Conservation (phyloP, 176 grass and related monocot species). For the Raddia guianensis region DNA sequence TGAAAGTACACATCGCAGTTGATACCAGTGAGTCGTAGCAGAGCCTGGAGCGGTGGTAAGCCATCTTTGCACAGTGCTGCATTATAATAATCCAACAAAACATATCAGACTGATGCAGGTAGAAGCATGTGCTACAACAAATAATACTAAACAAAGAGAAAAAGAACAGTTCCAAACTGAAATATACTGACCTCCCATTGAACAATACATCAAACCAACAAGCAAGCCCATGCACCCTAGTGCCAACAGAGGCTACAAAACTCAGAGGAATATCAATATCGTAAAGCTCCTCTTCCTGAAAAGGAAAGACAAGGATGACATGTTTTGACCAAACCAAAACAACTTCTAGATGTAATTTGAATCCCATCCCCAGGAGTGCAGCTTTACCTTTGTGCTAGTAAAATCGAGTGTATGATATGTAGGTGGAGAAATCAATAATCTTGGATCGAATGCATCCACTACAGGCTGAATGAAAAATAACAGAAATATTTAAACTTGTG, state of each 20-base stretch:
- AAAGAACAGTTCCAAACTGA: neutral
- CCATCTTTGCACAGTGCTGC: constrained; percentile 93
- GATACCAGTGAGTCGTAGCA: constrained; percentile 99
- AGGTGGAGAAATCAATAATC: constrained; percentile 80
- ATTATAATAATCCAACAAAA: constrained; percentile 35
- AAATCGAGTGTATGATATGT: constrained; percentile 80
- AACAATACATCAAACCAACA: constrained; percentile 99
- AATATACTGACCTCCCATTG: constrained; percentile 71
- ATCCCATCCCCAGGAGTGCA: constrained; percentile 1
- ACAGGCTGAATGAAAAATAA: constrained; percentile 75
- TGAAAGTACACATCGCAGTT: constrained; percentile 86
- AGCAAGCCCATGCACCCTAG: constrained; percentile 95
- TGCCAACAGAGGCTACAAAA: constrained; percentile 84
- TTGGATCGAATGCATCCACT: constrained; percentile 98
- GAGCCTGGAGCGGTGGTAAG: constrained; percentile 91
- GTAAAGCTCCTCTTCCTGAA: constrained; percentile 96
- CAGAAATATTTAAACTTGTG: constrained; percentile 16
- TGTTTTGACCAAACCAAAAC: constrained; percentile 22
- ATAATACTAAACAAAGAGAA: constrained; percentile 20
- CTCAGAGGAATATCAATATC: constrained; percentile 91
- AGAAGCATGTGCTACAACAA: neutral
- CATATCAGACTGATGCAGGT: constrained; percentile 21
- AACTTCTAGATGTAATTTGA: constrained; percentile 32
- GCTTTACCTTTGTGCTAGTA: constrained; percentile 81
- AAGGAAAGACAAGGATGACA: constrained; percentile 38